Percentiles rank a stretch among this genome's conserved stretches.
Evolutionary conservation across 108 stramenopile genomes (phyloP).

Genomic region (Cyclotella baltica): DNA sequence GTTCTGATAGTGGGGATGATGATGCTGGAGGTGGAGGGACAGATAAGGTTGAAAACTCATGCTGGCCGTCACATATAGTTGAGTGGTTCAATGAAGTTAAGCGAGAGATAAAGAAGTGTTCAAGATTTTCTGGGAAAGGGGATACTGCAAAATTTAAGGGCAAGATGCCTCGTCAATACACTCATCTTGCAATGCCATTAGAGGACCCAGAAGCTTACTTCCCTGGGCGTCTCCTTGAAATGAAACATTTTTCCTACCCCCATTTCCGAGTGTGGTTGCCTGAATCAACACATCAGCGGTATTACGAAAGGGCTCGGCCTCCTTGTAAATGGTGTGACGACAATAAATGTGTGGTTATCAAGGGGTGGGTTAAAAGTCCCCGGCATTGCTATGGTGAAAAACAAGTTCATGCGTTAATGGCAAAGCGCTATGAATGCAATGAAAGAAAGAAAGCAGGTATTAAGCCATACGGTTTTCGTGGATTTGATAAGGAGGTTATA

Average conservation of each 20-base stretch:
- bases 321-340: slow-evolving; percentile 4
- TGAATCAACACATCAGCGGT: neutral
- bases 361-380: slow-evolving; percentile 10
- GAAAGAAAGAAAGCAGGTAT: neutral
- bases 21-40: no score
- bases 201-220: slow-evolving; percentile 7
- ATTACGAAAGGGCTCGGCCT: slow-evolving; percentile 1
- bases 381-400: slow-evolving; percentile 5
- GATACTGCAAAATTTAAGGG: neutral
- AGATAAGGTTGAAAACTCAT: no score
- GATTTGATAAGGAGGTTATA: neutral
- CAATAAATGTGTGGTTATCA: neutral
- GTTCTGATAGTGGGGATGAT: no score
- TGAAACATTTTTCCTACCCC: neutral
- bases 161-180: neutral
- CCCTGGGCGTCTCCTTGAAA: neutral
- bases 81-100: no score
- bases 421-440: neutral
- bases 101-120: neutral
- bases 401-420: neutral
- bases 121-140: neutral
- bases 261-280: neutral
- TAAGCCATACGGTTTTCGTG: neutral
- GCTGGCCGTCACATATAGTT: no score
- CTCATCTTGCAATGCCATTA: neutral